Evolutionary conservation across 1,139 yeast species (phyloP).

Genomic region (Pichia cactophila): DNA sequence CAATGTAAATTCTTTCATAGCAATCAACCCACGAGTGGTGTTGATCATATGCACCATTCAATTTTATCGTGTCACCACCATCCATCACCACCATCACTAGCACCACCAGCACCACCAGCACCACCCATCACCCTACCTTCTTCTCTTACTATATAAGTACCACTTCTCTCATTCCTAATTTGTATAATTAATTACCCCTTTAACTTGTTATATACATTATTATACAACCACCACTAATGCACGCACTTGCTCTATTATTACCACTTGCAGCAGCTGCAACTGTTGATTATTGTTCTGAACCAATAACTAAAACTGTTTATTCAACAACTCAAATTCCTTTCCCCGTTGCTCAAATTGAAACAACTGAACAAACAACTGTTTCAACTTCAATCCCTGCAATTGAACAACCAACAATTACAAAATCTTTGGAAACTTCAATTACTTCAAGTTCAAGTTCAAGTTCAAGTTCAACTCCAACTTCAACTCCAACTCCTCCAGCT

Average conservation of each 20-base stretch:
- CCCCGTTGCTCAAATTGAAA: neutral
- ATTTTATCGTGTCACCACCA: too few relatives aligned
- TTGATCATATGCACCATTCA: too few relatives aligned
- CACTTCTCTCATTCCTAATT: too few relatives aligned
- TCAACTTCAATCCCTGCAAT: neutral
- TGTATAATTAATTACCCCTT: too few relatives aligned
- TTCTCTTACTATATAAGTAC: too few relatives aligned
- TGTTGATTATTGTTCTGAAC: neutral
- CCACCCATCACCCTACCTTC: too few relatives aligned
- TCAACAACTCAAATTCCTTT: neutral
- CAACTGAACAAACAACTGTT: neutral
- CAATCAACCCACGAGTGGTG: too few relatives aligned
- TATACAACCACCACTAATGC: neutral
- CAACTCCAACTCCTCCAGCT: slow-evolving; percentile 15
- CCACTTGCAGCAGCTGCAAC: neutral
- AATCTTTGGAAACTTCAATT: slow-evolving; percentile 1
- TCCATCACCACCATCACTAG: too few relatives aligned
- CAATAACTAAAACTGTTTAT: neutral
- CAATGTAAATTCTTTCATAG: too few relatives aligned
- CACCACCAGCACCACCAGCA: too few relatives aligned
- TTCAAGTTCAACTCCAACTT: slow-evolving; percentile 4
- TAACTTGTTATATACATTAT: too few relatives aligned
- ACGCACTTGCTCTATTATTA: neutral
- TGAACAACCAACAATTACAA: slow-evolving; percentile 1
- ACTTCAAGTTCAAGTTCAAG: slow-evolving; percentile 1